Percentiles rank a stretch among this genome's conserved stretches.
phyloP scores from a whole-genome alignment of 1,139 yeast species.

The Lodderomyces elongisporus region DNA sequence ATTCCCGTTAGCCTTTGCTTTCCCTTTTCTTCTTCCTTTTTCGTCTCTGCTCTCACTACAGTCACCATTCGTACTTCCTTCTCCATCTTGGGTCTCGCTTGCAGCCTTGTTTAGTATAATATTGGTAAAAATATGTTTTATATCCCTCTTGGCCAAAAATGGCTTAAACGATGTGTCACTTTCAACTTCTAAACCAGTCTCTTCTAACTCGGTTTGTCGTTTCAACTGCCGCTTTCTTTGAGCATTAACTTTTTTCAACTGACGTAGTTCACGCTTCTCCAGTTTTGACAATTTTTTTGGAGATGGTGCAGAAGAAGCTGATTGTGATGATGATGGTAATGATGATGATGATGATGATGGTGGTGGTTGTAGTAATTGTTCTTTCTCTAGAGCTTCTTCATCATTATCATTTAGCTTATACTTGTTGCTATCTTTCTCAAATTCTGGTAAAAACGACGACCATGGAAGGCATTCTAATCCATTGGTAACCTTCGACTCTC shows the following conservation, averaged over 20 bases:
- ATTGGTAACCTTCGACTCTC: conserved; percentile 12
- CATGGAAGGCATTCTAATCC: conserved; percentile 33
- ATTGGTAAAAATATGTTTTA: conserved; percentile 15
- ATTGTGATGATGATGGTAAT: too few relatives aligned
- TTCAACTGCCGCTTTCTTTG: conserved; percentile 18
- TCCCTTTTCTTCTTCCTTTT: conserved; percentile 6
- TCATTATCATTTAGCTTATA: conserved; percentile 5
- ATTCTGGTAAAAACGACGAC: conserved; percentile 13
- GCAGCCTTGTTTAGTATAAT: conserved; percentile 9
- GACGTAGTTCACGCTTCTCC: conserved; percentile 28
- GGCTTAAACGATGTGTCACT: conserved; percentile 13
- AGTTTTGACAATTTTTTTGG: conserved; percentile 19
- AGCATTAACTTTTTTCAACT: conserved; percentile 26
- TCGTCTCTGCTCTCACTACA: conserved; percentile 2
- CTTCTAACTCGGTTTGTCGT: conserved; percentile 13
- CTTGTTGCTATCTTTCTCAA: not conserved
- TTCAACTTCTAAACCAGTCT: conserved; percentile 1
- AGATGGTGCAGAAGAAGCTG: not conserved
- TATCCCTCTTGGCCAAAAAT: conserved; percentile 19
- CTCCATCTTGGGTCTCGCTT: conserved; percentile 4
- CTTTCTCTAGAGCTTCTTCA: conserved; percentile 6
- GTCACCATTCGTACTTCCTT: not conserved
- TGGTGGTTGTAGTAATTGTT: too few relatives aligned
- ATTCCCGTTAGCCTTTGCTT: too few relatives aligned
- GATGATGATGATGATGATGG: too few relatives aligned